A percentile compares a stretch with the other conserved stretches of the same genome.
Conservation (phyloP, 768 basidiomycete species). For the Lactifluus volemus region DNA sequence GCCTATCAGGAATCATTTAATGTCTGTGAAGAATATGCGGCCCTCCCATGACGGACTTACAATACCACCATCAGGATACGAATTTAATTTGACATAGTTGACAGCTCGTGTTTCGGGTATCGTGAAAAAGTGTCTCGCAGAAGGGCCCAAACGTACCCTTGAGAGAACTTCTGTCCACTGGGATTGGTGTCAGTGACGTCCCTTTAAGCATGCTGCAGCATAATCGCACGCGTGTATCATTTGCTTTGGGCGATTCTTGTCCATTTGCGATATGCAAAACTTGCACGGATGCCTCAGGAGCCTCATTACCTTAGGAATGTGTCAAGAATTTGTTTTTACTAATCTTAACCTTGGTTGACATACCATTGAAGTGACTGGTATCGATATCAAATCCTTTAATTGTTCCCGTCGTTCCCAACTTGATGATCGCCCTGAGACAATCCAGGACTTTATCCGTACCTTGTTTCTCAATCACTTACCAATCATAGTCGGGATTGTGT, state of each 20-base stretch:
- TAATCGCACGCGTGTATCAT: constrained; percentile 46
- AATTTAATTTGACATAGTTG: constrained; percentile 85
- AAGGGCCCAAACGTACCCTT: constrained; percentile 67
- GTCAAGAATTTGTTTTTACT: background rate
- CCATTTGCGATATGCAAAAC: constrained; percentile 40
- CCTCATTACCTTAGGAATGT: constrained; percentile 63
- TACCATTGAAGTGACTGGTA: constrained; percentile 90
- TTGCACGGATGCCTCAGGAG: constrained; percentile 72
- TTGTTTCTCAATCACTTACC: constrained; percentile 38
- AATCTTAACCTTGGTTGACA: constrained; percentile 3
- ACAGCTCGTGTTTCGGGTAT: constrained; percentile 42
- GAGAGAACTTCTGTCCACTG: constrained; percentile 83
- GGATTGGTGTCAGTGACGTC: background rate
- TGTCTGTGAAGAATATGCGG: constrained; percentile 4
- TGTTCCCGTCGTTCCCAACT: constrained; percentile 67
- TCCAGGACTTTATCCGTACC: background rate
- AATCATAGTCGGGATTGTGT: constrained; percentile 85
- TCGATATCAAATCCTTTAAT: constrained; percentile 88
- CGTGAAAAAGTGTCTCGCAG: constrained; percentile 82
- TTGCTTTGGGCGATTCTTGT: constrained; percentile 30
- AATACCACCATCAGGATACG: constrained; percentile 97
- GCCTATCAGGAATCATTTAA: constrained; percentile 41
- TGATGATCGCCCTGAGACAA: constrained; percentile 71
- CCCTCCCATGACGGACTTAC: constrained; percentile 37
- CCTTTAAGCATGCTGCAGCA: background rate